Percentiles rank a stretch among this genome's conserved stretches.
Conservation (phyloP, 139 green algal genomes). For the Chlorella sorokiniana region DNA sequence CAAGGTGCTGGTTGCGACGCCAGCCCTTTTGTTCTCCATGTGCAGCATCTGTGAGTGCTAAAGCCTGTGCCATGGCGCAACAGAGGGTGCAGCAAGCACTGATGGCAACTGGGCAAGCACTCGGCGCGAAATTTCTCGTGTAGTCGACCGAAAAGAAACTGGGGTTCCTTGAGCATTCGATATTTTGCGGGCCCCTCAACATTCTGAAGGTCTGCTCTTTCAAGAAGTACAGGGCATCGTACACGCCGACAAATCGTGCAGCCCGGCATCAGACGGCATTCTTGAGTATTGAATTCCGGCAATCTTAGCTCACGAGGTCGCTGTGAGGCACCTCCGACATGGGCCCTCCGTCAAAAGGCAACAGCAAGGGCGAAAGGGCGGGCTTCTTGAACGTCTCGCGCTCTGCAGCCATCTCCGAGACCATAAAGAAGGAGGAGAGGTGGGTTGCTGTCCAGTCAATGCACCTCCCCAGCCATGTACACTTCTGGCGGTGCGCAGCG, state of each 20-base stretch:
- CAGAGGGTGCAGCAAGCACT: no score
- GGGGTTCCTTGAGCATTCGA: no score
- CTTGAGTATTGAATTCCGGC: no score
- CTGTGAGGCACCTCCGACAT: neutral
- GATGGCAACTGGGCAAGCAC: no score
- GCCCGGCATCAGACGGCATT: no score
- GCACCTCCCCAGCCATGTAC: neutral
- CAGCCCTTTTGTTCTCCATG: conserved; percentile 52
- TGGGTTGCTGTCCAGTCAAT: neutral
- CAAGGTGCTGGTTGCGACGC: conserved; percentile 63
- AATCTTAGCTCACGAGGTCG: neutral
- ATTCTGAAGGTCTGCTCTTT: no score
- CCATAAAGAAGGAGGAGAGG: conserved; percentile 27
- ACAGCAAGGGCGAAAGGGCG: neutral
- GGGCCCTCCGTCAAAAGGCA: neutral
- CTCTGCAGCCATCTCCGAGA: conserved; percentile 11
- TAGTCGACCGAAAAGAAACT: no score
- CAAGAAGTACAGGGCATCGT: no score
- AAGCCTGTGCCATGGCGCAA: conserved; percentile 17
- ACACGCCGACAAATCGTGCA: no score
- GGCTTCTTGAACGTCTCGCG: conserved; percentile 12
- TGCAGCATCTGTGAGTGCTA: conserved; percentile 50
- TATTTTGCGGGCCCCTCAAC: no score
- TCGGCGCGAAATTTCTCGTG: no score
- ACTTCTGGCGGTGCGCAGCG: neutral